Percentiles rank a stretch among this genome's conserved stretches.
Evolutionary conservation across 2,329 filamentous ascomycete genomes (phyloP).

Genomic region (Exophiala mesophila): DNA sequence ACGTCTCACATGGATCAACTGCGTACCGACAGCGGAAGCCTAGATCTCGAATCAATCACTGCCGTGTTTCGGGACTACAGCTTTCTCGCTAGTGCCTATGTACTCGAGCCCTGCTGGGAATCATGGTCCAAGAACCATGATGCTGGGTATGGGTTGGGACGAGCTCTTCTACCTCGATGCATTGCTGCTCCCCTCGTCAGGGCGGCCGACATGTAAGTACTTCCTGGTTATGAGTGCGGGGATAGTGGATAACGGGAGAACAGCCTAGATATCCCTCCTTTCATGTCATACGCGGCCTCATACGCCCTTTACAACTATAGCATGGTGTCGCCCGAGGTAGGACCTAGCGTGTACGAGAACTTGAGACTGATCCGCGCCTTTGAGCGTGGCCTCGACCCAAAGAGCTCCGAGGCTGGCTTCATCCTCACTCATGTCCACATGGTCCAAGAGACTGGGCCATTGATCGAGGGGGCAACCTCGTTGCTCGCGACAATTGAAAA

Average conservation of each 20-base stretch:
- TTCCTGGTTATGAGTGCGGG: not conserved
- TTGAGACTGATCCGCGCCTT: slow-evolving; percentile 86
- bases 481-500: slow-evolving; percentile 55
- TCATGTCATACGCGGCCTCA: slow-evolving; percentile 75
- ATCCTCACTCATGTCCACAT: slow-evolving; percentile 95
- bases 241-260: slow-evolving; percentile 28
- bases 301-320: slow-evolving; percentile 62
- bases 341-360: slow-evolving; percentile 47
- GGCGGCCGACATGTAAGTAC: slow-evolving; percentile 78
- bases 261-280: slow-evolving; percentile 73
- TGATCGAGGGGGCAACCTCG: slow-evolving; percentile 68
- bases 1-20: slow-evolving; percentile 68
- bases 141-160: slow-evolving; percentile 71
- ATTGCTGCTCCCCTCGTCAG: slow-evolving; percentile 78
- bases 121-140: slow-evolving; percentile 55
- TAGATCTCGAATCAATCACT: slow-evolving; percentile 74
- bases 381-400: slow-evolving; percentile 79
- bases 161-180: slow-evolving; percentile 66
- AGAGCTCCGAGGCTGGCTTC: slow-evolving; percentile 88
- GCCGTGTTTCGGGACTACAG: slow-evolving; percentile 88
- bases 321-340: slow-evolving; percentile 48
- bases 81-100: slow-evolving; percentile 81
- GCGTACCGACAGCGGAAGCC: slow-evolving; percentile 39
- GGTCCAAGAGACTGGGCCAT: slow-evolving; percentile 76
- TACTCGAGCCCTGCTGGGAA: slow-evolving; percentile 87